Conservation (phyloP, 2,329 filamentous ascomycete genomes). For the Pseudocercospora eumusae region DNA sequence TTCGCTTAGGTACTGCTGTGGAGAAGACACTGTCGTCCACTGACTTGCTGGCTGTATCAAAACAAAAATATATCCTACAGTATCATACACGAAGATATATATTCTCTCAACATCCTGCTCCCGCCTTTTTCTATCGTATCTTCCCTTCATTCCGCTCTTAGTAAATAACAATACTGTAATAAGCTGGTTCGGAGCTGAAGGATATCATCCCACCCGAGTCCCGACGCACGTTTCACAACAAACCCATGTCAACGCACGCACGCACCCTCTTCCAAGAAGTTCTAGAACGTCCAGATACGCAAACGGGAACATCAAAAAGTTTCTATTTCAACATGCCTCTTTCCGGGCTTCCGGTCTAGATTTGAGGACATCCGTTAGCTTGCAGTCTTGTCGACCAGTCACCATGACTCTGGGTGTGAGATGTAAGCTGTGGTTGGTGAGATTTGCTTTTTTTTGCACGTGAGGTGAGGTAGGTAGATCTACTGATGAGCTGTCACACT, state of each 20-base stretch:
- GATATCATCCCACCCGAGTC: background rate
- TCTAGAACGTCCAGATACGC: background rate
- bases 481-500: background rate
- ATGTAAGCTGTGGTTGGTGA: background rate
- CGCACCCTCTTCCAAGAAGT: background rate
- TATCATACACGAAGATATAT: no score
- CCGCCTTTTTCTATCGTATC: no score
- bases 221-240: background rate
- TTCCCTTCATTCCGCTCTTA: no score
- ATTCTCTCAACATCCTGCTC: no score
- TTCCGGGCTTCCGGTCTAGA: slow-evolving; percentile 42
- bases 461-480: no score
- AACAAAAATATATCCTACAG: no score
- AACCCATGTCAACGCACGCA: background rate
- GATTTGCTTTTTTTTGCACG: background rate
- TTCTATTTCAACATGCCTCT: slow-evolving; percentile 37
- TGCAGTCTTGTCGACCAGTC: slow-evolving; percentile 31
- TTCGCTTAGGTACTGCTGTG: no score
- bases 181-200: background rate
- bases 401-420: slow-evolving; percentile 32
- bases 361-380: slow-evolving; percentile 38
- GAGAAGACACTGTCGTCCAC: no score
- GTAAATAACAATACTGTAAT: no score
- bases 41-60: no score
- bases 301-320: background rate